Conservation (phyloP, 345 rosid species). For the Moricandia arvensis region DNA sequence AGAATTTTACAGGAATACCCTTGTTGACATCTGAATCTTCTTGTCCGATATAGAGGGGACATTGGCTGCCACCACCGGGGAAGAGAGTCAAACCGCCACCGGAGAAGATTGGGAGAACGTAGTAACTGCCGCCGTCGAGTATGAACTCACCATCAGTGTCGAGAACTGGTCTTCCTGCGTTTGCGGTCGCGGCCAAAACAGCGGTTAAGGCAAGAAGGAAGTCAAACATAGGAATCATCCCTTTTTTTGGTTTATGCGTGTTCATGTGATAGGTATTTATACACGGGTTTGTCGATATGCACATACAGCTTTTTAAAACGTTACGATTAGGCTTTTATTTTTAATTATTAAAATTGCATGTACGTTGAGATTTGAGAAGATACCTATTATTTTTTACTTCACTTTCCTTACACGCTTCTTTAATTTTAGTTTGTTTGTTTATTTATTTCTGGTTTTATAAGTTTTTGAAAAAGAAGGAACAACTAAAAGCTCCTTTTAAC, state of each 20-base stretch:
- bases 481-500: too few relatives aligned
- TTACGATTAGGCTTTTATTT: neutral
- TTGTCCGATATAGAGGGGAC: conserved; percentile 23
- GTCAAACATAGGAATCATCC: conserved; percentile 14
- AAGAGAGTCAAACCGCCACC: conserved; percentile 32
- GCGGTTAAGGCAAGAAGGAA: conserved; percentile 1
- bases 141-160: neutral
- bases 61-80: conserved; percentile 6
- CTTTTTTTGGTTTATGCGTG: neutral
- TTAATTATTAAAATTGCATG: too few relatives aligned
- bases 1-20: conserved; percentile 35
- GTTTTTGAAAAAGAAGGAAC: too few relatives aligned
- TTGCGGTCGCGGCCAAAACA: neutral
- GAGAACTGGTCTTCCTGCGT: neutral
- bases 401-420: too few relatives aligned
- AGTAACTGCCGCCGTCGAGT: conserved; percentile 21
- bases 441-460: too few relatives aligned
- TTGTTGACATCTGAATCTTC: conserved; percentile 7
- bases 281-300: neutral
- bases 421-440: too few relatives aligned
- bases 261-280: neutral
- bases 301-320: neutral
- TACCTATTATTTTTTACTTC: too few relatives aligned
- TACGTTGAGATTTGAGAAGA: too few relatives aligned
- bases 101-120: conserved; percentile 26